Conservation (phyloP, 176 grass and related monocot genomes). For the Oryza rufipogon region DNA sequence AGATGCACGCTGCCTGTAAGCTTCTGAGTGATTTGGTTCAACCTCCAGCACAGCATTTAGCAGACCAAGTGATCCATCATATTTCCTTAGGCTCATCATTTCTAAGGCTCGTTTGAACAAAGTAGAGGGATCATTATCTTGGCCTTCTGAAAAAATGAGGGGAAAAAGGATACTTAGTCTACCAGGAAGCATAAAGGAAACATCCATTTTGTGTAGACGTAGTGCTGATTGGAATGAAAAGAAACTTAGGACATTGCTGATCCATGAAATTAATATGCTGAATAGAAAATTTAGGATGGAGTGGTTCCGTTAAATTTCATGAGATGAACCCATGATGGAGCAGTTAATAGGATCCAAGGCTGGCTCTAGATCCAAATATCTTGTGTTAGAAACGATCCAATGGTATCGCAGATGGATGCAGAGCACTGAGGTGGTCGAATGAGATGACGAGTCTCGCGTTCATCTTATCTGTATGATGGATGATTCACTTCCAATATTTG, state of each 20-base stretch:
- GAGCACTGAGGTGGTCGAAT: background rate
- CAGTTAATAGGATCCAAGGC: background rate
- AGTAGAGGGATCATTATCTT: constrained; percentile 60
- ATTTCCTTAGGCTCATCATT: constrained; percentile 76
- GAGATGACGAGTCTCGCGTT: background rate
- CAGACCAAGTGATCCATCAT: constrained; percentile 71
- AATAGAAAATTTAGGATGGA: background rate
- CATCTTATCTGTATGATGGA: background rate
- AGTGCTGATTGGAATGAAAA: background rate
- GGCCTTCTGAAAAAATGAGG: constrained; percentile 51
- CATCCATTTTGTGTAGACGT: background rate
- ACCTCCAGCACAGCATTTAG: constrained; percentile 75
- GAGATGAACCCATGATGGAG: too few species aligned
- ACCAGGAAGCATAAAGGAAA: constrained; percentile 2
- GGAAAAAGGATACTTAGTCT: background rate
- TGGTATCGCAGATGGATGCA: background rate
- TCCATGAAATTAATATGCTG: background rate
- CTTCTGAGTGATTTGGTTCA: constrained; percentile 82
- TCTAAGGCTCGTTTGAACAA: constrained; percentile 72
- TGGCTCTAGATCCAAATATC: background rate
- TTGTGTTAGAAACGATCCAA: background rate
- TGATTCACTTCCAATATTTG: background rate
- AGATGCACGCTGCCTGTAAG: constrained; percentile 78
- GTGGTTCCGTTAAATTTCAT: background rate
- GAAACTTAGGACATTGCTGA: background rate